Percentiles rank a stretch among this genome's conserved stretches.
Conservation (phyloP, 768 basidiomycete genomes). For the Obba rivulosa region DNA sequence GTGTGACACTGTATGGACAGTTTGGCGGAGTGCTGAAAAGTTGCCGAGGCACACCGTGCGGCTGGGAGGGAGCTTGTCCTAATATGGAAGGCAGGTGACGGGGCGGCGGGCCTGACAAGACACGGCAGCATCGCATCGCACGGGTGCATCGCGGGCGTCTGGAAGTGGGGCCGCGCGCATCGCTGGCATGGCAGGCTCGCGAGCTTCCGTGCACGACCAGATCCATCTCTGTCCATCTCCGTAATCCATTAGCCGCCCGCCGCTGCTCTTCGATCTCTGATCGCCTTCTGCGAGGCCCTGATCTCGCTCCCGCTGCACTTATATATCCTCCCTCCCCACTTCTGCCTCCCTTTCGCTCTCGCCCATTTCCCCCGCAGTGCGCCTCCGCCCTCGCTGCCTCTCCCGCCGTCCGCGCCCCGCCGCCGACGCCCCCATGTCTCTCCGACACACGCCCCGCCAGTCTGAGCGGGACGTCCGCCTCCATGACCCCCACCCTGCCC, state of each 20-base stretch:
- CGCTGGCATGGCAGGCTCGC: constrained; percentile 3
- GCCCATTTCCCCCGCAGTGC: constrained; percentile 40
- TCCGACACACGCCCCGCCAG: constrained; percentile 56
- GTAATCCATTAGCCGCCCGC: constrained; percentile 10
- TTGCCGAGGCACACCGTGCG: constrained; percentile 16
- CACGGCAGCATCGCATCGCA: too few species aligned
- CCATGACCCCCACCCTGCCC: constrained; percentile 49
- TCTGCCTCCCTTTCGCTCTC: constrained; percentile 11
- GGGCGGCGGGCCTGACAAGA: constrained; percentile 7
- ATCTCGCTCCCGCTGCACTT: constrained; percentile 22
- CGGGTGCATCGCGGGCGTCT: too few species aligned
- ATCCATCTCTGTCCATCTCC: constrained; percentile 13
- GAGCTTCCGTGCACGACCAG: constrained; percentile 11
- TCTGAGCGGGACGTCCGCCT: constrained; percentile 57
- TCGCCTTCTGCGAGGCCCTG: constrained; percentile 27
- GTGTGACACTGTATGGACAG: background rate
- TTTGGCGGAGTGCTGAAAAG: constrained; percentile 16
- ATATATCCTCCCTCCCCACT: constrained; percentile 14
- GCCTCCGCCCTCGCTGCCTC: constrained; percentile 16
- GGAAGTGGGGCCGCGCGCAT: background rate
- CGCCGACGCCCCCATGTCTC: constrained; percentile 43
- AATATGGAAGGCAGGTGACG: constrained; percentile 12
- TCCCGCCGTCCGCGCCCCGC: constrained; percentile 22
- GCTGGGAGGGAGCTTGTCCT: constrained; percentile 7
- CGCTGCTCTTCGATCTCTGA: constrained; percentile 21